Evolutionary conservation across 345 rosid genomes (phyloP).

Genomic region (Streptanthus diversifolius): DNA sequence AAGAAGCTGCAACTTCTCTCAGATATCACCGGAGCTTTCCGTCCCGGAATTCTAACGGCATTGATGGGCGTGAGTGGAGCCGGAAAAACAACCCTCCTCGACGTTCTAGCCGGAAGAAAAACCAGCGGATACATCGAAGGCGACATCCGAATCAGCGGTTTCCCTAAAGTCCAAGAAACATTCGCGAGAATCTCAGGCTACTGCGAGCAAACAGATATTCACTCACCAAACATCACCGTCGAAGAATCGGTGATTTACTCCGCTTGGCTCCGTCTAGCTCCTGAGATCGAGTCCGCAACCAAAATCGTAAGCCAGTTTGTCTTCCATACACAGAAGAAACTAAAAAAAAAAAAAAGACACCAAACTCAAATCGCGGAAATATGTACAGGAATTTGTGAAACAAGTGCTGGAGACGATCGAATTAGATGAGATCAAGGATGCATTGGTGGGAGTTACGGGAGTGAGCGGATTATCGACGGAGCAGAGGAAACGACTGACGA

Average conservation of each 20-base stretch:
- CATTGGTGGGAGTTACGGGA: slow-evolving; percentile 34
- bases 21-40: slow-evolving; percentile 70
- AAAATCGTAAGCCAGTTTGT: slow-evolving; percentile 43
- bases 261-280: slow-evolving; percentile 74
- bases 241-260: slow-evolving; percentile 70
- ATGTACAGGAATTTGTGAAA: slow-evolving; percentile 37
- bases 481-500: slow-evolving; percentile 67
- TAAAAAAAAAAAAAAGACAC: neutral
- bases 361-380: neutral
- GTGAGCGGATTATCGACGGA: slow-evolving; percentile 69
- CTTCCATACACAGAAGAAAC: neutral
- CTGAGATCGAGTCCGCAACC: slow-evolving; percentile 54
- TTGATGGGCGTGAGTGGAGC: slow-evolving; percentile 84
- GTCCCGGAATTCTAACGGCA: slow-evolving; percentile 75
- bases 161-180: slow-evolving; percentile 67
- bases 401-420: slow-evolving; percentile 56
- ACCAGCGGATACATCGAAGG: slow-evolving; percentile 72
- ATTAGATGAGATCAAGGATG: slow-evolving; percentile 24
- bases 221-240: slow-evolving; percentile 71
- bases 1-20: slow-evolving; percentile 56
- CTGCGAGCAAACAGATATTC: slow-evolving; percentile 81
- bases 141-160: slow-evolving; percentile 64
- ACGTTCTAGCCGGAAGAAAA: slow-evolving; percentile 60
- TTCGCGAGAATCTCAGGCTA: slow-evolving; percentile 78
- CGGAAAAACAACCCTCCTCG: slow-evolving; percentile 86